Conservation (phyloP, 768 basidiomycete species). For the Russula virescens region DNA sequence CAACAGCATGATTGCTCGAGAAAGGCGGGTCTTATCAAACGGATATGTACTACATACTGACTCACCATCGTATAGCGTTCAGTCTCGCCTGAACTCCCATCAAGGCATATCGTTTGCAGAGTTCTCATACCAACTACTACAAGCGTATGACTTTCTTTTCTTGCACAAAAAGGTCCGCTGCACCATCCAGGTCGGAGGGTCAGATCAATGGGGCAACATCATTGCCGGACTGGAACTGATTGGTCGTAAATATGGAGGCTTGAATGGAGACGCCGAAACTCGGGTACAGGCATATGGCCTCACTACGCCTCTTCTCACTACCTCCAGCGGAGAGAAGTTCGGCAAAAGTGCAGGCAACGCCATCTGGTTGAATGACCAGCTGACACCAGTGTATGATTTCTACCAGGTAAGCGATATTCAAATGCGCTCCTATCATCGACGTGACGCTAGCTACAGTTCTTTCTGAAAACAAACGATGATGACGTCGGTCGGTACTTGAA, state of each 20-base stretch:
- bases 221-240: slow-evolving; percentile 91
- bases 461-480: slow-evolving; percentile 48
- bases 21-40: slow-evolving; percentile 55
- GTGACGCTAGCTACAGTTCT: slow-evolving; percentile 56
- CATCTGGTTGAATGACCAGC: slow-evolving; percentile 72
- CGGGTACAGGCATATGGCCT: slow-evolving; percentile 61
- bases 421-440: neutral
- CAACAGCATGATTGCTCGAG: slow-evolving; percentile 84
- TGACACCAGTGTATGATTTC: slow-evolving; percentile 88
- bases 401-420: slow-evolving; percentile 63
- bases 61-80: slow-evolving; percentile 50
- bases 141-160: slow-evolving; percentile 91
- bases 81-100: slow-evolving; percentile 67
- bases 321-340: slow-evolving; percentile 87
- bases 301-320: slow-evolving; percentile 92
- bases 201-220: slow-evolving; percentile 99
- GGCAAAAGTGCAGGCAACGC: slow-evolving; percentile 97
- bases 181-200: slow-evolving; percentile 88
- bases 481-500: slow-evolving; percentile 24
- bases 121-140: slow-evolving; percentile 94
- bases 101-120: slow-evolving; percentile 97
- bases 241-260: slow-evolving; percentile 40
- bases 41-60: neutral
- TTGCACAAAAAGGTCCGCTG: slow-evolving; percentile 63
- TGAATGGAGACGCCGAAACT: slow-evolving; percentile 8